Evolutionary conservation across 768 basidiomycete species (phyloP).

Genomic region (Lactarius hengduanensis): DNA sequence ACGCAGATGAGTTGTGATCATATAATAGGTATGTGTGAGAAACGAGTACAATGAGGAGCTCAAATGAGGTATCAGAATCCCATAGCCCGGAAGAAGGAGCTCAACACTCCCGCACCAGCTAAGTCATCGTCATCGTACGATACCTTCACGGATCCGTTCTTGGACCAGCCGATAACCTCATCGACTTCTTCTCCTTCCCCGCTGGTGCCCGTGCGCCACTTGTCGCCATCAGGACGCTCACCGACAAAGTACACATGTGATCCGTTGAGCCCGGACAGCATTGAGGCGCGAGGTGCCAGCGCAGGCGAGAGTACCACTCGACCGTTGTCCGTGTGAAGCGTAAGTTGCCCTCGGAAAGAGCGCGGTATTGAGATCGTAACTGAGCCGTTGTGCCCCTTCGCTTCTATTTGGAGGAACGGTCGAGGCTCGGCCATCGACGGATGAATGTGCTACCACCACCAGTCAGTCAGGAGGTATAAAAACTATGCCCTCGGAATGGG

Average conservation of each 20-base stretch:
- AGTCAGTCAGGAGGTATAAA: not conserved
- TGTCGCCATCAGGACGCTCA: slow-evolving; percentile 18
- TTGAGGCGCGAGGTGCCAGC: slow-evolving; percentile 6
- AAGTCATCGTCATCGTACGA: slow-evolving; percentile 21
- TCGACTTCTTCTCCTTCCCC: slow-evolving; percentile 23
- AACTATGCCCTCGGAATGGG: not conserved
- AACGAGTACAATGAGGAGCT: not conserved
- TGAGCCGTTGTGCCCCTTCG: slow-evolving; percentile 8
- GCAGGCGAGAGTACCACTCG: slow-evolving; percentile 16
- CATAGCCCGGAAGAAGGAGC: slow-evolving; percentile 19
- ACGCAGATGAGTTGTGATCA: not conserved
- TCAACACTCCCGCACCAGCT: slow-evolving; percentile 1
- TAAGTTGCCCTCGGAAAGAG: slow-evolving; percentile 26
- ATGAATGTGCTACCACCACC: slow-evolving; percentile 17
- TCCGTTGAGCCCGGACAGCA: slow-evolving; percentile 17
- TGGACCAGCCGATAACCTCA: slow-evolving; percentile 10
- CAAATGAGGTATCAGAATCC: not conserved
- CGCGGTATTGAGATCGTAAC: slow-evolving; percentile 20
- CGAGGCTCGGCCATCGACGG: slow-evolving; percentile 17
- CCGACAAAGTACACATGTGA: slow-evolving; percentile 24
- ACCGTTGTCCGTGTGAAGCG: slow-evolving; percentile 20
- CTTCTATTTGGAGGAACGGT: slow-evolving; percentile 24
- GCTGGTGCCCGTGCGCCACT: slow-evolving; percentile 16
- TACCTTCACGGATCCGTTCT: slow-evolving; percentile 23
- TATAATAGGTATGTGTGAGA: not conserved